Evolutionary conservation across 176 grass and related monocot species (phyloP).

Genomic region (Lolium rigidum): DNA sequence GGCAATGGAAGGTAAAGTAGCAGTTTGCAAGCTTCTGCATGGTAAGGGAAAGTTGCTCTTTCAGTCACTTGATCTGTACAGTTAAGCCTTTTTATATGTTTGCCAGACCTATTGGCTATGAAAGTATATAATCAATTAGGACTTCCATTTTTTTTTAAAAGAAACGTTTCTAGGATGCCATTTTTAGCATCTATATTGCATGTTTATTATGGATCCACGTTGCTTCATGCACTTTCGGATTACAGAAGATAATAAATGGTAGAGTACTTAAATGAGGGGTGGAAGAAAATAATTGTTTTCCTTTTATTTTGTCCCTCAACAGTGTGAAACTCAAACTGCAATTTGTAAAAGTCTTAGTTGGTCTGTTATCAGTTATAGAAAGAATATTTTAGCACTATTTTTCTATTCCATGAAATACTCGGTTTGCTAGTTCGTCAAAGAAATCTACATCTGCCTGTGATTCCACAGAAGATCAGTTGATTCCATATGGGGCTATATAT

Average conservation of each 20-base stretch:
- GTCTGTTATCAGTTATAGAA: slow-evolving; percentile 10
- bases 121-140: slow-evolving; percentile 30
- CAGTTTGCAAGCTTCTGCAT: slow-evolving; percentile 23
- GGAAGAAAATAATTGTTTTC: slow-evolving; percentile 4
- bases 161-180: slow-evolving; percentile 36
- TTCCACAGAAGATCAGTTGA: slow-evolving; percentile 13
- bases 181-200: slow-evolving; percentile 38
- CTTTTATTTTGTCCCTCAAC: slow-evolving; percentile 11
- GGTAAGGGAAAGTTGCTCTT: slow-evolving; percentile 26
- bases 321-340: background rate
- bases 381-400: slow-evolving; percentile 11
- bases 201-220: slow-evolving; percentile 24
- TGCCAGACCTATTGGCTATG: slow-evolving; percentile 40
- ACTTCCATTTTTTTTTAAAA: slow-evolving; percentile 32
- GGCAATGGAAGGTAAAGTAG: slow-evolving; percentile 37
- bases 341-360: background rate
- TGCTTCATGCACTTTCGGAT: background rate
- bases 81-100: slow-evolving; percentile 33
- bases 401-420: slow-evolving; percentile 25
- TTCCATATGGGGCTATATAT: slow-evolving; percentile 25
- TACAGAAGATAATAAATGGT: slow-evolving; percentile 28
- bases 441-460: slow-evolving; percentile 13
- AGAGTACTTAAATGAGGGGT: slow-evolving; percentile 6
- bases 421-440: background rate
- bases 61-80: slow-evolving; percentile 35